A percentile compares a stretch with the other conserved stretches of the same genome.
Evolutionary conservation across 225 moss, liverwort and hornwort species (phyloP).

Genomic region (Pleurozium schreberi): DNA sequence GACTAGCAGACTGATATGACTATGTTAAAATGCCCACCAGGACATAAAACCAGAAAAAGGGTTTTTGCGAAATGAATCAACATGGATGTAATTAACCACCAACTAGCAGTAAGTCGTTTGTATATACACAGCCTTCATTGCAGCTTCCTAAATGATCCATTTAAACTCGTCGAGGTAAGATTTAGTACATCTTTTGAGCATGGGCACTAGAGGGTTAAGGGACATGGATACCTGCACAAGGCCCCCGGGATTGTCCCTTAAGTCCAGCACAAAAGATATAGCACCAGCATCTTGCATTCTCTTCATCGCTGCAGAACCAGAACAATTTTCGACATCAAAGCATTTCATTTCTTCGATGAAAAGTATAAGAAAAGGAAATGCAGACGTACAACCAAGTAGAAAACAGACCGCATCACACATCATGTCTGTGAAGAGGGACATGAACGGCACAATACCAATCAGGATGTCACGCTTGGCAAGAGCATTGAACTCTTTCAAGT

Average conservation of each 20-base stretch:
- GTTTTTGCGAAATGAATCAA: background rate
- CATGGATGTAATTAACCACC: background rate
- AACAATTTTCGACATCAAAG: background rate
- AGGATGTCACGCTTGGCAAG: constrained; percentile 83
- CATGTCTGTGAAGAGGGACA: background rate
- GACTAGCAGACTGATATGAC: background rate
- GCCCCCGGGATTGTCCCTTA: constrained; percentile 92
- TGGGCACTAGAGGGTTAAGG: background rate
- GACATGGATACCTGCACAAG: constrained; percentile 62
- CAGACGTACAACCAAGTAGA: background rate
- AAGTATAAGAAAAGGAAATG: background rate
- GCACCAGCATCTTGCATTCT: constrained; percentile 86
- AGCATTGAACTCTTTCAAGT: constrained; percentile 83
- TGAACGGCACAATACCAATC: constrained; percentile 33
- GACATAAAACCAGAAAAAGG: background rate
- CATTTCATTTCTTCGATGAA: background rate
- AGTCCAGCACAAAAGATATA: constrained; percentile 68
- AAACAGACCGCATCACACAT: background rate
- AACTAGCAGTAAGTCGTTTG: background rate
- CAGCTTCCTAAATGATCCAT: background rate
- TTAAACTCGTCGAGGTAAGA: background rate
- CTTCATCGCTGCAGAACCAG: constrained; percentile 58
- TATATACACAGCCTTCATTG: background rate
- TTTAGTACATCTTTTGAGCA: background rate
- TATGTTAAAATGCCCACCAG: background rate